Evolutionary conservation across 495 filamentous ascomycete genomes (phyloP).

Genomic region (Lichenothelia convexa): DNA sequence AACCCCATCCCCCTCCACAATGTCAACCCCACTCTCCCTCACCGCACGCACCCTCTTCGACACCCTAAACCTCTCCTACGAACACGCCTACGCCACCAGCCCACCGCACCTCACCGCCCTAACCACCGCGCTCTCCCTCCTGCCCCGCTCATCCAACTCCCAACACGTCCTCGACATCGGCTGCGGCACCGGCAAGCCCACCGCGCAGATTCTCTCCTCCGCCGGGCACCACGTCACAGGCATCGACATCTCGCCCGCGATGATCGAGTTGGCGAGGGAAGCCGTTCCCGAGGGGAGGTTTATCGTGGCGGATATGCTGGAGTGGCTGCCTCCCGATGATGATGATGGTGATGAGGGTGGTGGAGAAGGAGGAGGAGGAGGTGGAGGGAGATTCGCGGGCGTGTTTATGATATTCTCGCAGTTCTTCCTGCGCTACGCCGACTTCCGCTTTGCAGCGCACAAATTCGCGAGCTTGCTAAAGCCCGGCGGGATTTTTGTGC

Average conservation of each 20-base stretch:
- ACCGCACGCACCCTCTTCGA: neutral
- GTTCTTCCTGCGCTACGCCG: neutral
- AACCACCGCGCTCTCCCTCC: no score
- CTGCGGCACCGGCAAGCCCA: conserved; percentile 18
- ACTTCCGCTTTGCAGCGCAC: conserved; percentile 1
- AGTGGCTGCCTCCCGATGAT: conserved; percentile 15
- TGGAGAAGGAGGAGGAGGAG: no score
- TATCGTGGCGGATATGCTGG: conserved; percentile 15
- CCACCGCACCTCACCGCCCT: no score
- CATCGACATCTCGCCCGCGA: conserved; percentile 20
- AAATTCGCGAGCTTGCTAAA: conserved; percentile 1
- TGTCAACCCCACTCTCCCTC: neutral
- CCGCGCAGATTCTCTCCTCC: conserved; percentile 15
- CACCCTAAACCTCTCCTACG: neutral
- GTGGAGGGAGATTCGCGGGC: conserved; percentile 3
- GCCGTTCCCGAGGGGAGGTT: conserved; percentile 20
- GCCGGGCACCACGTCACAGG: conserved; percentile 20
- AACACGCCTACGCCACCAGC: no score
- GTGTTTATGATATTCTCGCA: conserved; percentile 4
- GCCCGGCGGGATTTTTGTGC: conserved; percentile 1
- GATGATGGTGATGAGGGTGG: no score
- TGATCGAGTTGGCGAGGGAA: conserved; percentile 17
- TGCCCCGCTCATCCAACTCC: no score
- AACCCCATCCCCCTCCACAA: no score
- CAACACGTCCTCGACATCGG: no score